These are phyloP conservation scores for Dactylonectria macrodidyma DNA, from an alignment of 2,329 filamentous ascomycete genomes.

Conservation along the genomic window DNA sequence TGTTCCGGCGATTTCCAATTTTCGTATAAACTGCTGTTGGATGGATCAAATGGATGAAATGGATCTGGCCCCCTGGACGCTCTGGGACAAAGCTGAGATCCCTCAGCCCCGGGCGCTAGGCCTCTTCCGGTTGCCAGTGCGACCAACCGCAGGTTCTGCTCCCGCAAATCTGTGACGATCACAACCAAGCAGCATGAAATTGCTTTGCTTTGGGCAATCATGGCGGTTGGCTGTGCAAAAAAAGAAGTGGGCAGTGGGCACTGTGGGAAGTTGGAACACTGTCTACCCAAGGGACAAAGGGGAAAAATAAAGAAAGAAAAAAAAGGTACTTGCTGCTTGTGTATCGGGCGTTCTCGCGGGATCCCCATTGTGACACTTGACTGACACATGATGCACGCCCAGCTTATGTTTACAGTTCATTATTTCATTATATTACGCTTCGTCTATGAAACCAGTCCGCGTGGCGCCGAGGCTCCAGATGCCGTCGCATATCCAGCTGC, in stretches of 20 bases:
- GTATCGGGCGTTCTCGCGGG: not conserved
- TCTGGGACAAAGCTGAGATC: not conserved
- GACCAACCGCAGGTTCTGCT: not conserved
- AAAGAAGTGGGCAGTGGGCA: not conserved
- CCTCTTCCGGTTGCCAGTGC: not conserved
- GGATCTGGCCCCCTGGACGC: not conserved
- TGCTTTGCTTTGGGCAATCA: not conserved
- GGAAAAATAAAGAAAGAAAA: not conserved
- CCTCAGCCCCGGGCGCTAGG: not conserved
- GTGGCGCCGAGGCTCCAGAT: conserved; percentile 46
- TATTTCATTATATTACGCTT: not conserved
- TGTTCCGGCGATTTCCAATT: not conserved
- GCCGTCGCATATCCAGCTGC: conserved; percentile 45
- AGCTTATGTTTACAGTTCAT: no score
- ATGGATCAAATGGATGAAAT: no score
- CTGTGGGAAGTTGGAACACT: no score
- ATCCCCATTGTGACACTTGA: not conserved
- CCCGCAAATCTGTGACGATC: not conserved
- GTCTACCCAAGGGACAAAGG: not conserved
- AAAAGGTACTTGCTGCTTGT: not conserved
- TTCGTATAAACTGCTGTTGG: not conserved
- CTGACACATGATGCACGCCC: not conserved
- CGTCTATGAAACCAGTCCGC: conserved; percentile 31
- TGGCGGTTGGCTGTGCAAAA: not conserved
- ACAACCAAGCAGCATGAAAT: not conserved